Percentiles rank a stretch among this genome's conserved stretches.
Evolutionary conservation across 139 green algal genomes (phyloP).

Genomic region (Penium margaritaceum): DNA sequence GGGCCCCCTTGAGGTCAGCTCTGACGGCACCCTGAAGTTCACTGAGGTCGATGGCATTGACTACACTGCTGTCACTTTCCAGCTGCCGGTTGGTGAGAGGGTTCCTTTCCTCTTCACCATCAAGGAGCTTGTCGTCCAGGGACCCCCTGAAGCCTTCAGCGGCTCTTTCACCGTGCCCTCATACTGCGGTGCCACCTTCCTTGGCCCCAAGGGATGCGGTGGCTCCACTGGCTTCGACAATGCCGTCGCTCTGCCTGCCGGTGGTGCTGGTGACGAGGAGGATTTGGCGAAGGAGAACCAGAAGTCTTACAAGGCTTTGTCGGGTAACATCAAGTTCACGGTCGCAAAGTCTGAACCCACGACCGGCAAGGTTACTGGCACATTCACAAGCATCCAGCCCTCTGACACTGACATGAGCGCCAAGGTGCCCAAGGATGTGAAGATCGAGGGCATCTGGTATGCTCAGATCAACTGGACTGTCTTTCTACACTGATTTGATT

Average conservation of each 20-base stretch:
- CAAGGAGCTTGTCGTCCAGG: slow-evolving; percentile 89
- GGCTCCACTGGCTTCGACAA: slow-evolving; percentile 91
- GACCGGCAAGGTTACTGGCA: slow-evolving; percentile 87
- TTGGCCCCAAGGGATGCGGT: slow-evolving; percentile 98
- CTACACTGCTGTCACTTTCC: slow-evolving; percentile 90
- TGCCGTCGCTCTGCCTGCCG: slow-evolving; percentile 82
- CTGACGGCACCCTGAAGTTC: slow-evolving; percentile 77
- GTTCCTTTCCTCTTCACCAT: slow-evolving; percentile 98
- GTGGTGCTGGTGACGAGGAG: slow-evolving; percentile 63
- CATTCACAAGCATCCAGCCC: slow-evolving; percentile 96
- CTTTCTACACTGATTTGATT: too few relatives aligned
- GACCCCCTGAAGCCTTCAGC: slow-evolving; percentile 70
- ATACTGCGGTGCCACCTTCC: slow-evolving; percentile 95
- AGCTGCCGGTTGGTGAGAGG: slow-evolving; percentile 94
- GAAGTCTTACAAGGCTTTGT: slow-evolving; percentile 66
- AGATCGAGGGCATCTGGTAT: slow-evolving; percentile 94
- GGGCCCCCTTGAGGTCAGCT: slow-evolving; percentile 41
- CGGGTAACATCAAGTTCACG: slow-evolving; percentile 83
- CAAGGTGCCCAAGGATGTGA: slow-evolving; percentile 98
- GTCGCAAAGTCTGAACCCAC: slow-evolving; percentile 80
- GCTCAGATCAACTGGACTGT: slow-evolving; percentile 56
- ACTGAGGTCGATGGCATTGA: slow-evolving; percentile 96
- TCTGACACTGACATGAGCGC: slow-evolving; percentile 96
- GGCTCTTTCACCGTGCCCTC: slow-evolving; percentile 92
- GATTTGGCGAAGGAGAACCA: slow-evolving; percentile 90